phyloP scores from a whole-genome alignment of 2,329 filamentous ascomycete genomes.

The Penicillium sp. region DNA sequence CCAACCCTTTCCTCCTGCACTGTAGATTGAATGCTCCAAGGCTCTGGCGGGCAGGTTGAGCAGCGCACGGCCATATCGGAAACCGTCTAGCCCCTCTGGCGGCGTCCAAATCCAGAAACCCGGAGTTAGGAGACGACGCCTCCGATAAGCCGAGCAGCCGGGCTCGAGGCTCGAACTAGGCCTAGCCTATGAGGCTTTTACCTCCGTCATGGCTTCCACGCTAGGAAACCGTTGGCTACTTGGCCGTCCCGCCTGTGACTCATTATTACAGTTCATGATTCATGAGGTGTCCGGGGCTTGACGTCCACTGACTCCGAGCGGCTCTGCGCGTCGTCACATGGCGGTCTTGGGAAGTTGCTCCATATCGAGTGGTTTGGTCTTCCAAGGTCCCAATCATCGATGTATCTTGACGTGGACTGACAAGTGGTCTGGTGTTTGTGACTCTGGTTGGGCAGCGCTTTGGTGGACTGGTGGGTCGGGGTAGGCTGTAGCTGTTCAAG shows the following conservation, averaged over 20 bases:
- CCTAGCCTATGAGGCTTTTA: slow-evolving; percentile 1
- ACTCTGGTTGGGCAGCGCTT: neutral
- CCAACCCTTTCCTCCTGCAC: neutral
- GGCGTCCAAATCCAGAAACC: slow-evolving; percentile 4
- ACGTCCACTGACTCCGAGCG: too few relatives aligned
- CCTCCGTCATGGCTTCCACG: neutral
- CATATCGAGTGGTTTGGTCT: neutral
- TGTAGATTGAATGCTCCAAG: neutral
- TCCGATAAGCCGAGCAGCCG: neutral
- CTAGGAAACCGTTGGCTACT: neutral
- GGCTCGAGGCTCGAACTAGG: neutral
- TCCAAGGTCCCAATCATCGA: too few relatives aligned
- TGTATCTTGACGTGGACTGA: neutral
- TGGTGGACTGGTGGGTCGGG: too few relatives aligned
- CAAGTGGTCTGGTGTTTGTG: neutral
- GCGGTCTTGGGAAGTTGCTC: neutral
- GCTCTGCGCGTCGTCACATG: slow-evolving; percentile 8
- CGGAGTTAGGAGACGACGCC: slow-evolving; percentile 7
- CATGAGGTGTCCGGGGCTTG: too few relatives aligned
- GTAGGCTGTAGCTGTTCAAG: too few relatives aligned
- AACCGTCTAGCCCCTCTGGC: neutral
- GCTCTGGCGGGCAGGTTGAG: neutral
- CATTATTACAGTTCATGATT: neutral
- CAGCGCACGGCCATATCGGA: slow-evolving; percentile 1
- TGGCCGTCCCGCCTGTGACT: neutral